phyloP scores from a whole-genome alignment of 2,329 filamentous ascomycete species.

The Colletotrichum horii region DNA sequence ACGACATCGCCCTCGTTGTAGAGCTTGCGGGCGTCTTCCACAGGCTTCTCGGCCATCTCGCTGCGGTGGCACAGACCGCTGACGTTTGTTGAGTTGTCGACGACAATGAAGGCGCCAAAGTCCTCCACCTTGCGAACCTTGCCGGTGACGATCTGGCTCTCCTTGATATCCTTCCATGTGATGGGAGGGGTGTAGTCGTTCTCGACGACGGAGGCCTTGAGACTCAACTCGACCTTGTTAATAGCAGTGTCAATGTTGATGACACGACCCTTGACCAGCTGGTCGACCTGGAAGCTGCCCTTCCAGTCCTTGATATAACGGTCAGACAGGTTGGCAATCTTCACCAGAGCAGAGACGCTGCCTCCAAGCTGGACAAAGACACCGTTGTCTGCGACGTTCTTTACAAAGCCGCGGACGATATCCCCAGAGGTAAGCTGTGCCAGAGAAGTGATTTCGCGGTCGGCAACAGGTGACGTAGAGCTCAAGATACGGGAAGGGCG shows the following conservation, averaged over 20 bases:
- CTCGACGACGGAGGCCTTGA: conserved; percentile 86
- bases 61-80: conserved; percentile 92
- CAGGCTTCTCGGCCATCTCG: conserved; percentile 84
- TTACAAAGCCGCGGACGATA: conserved; percentile 88
- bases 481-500: conserved; percentile 89
- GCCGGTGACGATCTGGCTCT: conserved; percentile 84
- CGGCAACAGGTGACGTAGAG: conserved; percentile 80
- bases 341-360: conserved; percentile 80
- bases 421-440: conserved; percentile 79
- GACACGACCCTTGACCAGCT: conserved; percentile 88
- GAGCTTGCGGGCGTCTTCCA: conserved; percentile 85
- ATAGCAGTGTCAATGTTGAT: conserved; percentile 71
- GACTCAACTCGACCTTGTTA: conserved; percentile 80
- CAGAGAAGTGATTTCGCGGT: conserved; percentile 76
- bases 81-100: conserved; percentile 86
- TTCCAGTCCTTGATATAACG: conserved; percentile 96
- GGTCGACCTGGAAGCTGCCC: conserved; percentile 82
- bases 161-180: conserved; percentile 78
- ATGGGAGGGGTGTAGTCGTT: conserved; percentile 76
- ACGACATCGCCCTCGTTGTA: conserved; percentile 92
- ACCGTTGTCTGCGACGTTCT: conserved; percentile 87
- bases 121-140: conserved; percentile 94
- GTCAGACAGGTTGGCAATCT: conserved; percentile 89
- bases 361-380: conserved; percentile 86
- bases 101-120: conserved; percentile 91